These are phyloP conservation scores for Pelagomonas calceolata DNA, from an alignment of 108 stramenopile species.

Conservation along the genomic window DNA sequence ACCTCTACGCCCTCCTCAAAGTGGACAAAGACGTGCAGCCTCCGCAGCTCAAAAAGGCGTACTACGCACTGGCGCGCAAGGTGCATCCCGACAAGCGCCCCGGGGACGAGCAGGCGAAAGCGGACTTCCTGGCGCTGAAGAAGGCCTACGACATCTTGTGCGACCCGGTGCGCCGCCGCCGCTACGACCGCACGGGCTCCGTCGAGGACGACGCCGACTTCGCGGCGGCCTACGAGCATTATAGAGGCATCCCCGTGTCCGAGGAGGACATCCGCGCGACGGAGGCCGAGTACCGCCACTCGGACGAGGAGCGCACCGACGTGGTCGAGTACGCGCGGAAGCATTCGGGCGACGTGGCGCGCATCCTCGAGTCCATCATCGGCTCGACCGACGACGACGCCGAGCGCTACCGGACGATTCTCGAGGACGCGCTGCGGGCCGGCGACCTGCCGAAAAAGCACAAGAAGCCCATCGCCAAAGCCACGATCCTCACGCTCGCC, in stretches of 20 bases:
- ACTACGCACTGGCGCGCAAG: not conserved
- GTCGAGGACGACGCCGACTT: not conserved
- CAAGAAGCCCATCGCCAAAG: not conserved
- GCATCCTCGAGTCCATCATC: not conserved
- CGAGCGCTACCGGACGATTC: not conserved
- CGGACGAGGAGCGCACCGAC: not conserved
- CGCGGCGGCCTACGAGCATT: not conserved
- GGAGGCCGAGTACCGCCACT: not conserved
- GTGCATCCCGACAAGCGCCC: not conserved
- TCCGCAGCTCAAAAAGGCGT: not conserved
- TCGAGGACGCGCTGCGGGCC: not conserved
- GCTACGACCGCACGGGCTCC: not conserved
- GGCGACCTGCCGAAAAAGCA: not conserved
- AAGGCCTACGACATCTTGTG: conserved; percentile 11
- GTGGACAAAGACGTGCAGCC: not conserved
- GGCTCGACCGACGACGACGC: not conserved
- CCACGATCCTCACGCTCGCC: not conserved
- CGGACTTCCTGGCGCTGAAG: conserved; percentile 11
- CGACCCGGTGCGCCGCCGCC: conserved; percentile 1
- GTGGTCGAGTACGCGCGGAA: not conserved
- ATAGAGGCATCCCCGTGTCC: not conserved
- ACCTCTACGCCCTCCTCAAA: not conserved
- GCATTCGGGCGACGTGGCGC: not conserved
- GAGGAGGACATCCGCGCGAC: not conserved
- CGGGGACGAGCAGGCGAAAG: not conserved